Conservation (phyloP, 345 rosid species). For the Eutrema heterophyllum region DNA sequence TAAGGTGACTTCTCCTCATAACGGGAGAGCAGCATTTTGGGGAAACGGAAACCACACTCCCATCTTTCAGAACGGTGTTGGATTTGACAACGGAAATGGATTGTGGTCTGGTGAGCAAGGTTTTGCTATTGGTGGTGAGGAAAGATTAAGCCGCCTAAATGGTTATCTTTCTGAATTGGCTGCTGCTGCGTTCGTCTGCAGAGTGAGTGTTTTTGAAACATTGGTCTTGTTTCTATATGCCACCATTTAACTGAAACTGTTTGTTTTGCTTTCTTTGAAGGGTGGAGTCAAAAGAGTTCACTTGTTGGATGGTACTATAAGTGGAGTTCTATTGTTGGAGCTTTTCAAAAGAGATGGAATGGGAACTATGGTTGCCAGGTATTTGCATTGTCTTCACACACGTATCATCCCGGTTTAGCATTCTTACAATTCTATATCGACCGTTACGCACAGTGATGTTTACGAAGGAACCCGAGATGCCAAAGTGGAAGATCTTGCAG, state of each 20-base stretch:
- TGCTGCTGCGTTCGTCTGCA: slow-evolving; percentile 95
- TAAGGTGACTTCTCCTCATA: slow-evolving; percentile 29
- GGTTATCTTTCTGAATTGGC: slow-evolving; percentile 92
- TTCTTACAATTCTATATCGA: not conserved
- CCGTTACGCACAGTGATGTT: slow-evolving; percentile 48
- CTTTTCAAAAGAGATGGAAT: slow-evolving; percentile 95
- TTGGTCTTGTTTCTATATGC: not conserved
- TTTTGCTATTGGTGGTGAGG: slow-evolving; percentile 93
- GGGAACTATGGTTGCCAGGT: slow-evolving; percentile 99
- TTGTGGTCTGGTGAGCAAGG: slow-evolving; percentile 81
- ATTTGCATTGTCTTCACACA: not conserved
- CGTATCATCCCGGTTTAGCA: not conserved
- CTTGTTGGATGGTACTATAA: slow-evolving; percentile 84
- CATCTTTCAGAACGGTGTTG: slow-evolving; percentile 76
- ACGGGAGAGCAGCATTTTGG: slow-evolving; percentile 38
- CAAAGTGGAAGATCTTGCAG: slow-evolving; percentile 56
- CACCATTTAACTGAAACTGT: not conserved
- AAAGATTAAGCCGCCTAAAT: slow-evolving; percentile 60
- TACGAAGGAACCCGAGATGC: slow-evolving; percentile 89
- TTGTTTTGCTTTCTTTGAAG: slow-evolving; percentile 30
- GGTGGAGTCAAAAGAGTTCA: slow-evolving; percentile 99
- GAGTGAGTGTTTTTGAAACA: slow-evolving; percentile 40
- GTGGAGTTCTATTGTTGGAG: slow-evolving; percentile 78
- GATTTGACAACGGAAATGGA: slow-evolving; percentile 82
- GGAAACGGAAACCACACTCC: slow-evolving; percentile 35